Percentiles rank a stretch among this genome's conserved stretches.
phyloP scores from a whole-genome alignment of 306 rosid genomes.

The Astragalus membranaceus region DNA sequence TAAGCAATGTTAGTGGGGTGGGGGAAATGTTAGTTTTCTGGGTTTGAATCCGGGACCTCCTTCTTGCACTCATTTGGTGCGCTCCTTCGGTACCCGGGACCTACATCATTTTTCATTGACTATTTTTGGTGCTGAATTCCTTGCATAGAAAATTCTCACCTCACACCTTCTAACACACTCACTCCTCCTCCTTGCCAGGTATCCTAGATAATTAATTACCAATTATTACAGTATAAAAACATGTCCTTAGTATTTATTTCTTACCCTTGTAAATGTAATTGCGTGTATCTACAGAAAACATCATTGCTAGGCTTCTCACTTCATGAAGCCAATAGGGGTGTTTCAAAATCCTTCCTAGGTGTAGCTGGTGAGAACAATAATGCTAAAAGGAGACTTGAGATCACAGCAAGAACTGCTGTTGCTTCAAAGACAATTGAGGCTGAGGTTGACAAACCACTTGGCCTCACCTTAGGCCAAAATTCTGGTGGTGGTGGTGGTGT shows the following conservation, averaged over 20 bases:
- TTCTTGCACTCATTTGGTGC: too few relatives aligned
- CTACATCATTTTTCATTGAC: too few relatives aligned
- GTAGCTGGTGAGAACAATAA: conserved; percentile 4
- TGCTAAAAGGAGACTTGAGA: conserved; percentile 39
- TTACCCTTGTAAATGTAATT: not conserved
- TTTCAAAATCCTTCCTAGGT: conserved; percentile 30
- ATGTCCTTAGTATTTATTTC: not conserved
- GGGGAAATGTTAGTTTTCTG: too few relatives aligned
- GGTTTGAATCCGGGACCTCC: too few relatives aligned
- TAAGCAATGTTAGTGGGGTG: too few relatives aligned
- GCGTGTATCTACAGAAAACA: conserved; percentile 47
- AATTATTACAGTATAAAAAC: not conserved
- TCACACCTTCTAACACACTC: conserved; percentile 30
- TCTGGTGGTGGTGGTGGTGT: conserved; percentile 65
- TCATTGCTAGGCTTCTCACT: conserved; percentile 69
- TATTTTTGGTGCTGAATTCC: not conserved
- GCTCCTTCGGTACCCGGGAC: too few relatives aligned
- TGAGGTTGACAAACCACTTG: conserved; percentile 95
- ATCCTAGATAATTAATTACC: too few relatives aligned
- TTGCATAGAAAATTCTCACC: conserved; percentile 30
- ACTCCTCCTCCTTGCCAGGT: conserved; percentile 46
- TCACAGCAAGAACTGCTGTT: conserved; percentile 75
- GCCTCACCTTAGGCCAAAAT: conserved; percentile 95
- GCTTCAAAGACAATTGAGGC: conserved; percentile 80
- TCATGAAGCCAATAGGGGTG: conserved; percentile 55